Evolutionary conservation across 805 yeast genomes (phyloP).

Genomic region (Cyberlindnera saturnus): DNA sequence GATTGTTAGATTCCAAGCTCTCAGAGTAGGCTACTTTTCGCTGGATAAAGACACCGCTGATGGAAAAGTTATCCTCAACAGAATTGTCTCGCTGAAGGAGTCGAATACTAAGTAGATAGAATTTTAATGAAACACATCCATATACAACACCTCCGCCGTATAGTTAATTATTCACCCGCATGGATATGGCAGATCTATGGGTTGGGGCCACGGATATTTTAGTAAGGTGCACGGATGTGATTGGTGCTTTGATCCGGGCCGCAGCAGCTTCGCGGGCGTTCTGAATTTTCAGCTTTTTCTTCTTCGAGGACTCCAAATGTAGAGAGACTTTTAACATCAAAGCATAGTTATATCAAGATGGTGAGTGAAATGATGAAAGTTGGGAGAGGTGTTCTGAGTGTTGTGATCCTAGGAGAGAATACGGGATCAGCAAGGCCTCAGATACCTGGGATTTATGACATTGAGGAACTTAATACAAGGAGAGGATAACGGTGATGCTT

Average conservation of each 20-base stretch:
- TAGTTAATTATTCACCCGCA: too few relatives aligned
- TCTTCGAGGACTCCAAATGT: slow-evolving; percentile 5
- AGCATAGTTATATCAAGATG: slow-evolving; percentile 17
- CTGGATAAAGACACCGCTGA: slow-evolving; percentile 70
- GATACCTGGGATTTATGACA: too few relatives aligned
- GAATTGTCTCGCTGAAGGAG: slow-evolving; percentile 91
- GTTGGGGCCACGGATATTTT: background rate
- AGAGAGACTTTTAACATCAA: slow-evolving; percentile 3
- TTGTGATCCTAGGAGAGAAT: too few relatives aligned
- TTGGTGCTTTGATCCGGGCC: background rate
- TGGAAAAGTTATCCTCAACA: slow-evolving; percentile 66
- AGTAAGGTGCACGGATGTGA: slow-evolving; percentile 1
- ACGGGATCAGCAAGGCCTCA: too few relatives aligned
- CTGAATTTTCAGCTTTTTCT: slow-evolving; percentile 22
- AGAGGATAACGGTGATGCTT: too few relatives aligned
- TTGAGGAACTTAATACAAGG: too few relatives aligned
- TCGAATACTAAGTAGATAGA: slow-evolving; percentile 21
- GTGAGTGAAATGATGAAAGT: slow-evolving; percentile 11
- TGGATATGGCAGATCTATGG: slow-evolving; percentile 28
- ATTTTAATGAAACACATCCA: too few relatives aligned
- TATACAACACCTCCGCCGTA: too few relatives aligned
- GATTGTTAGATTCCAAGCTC: slow-evolving; percentile 94
- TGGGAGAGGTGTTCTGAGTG: too few relatives aligned
- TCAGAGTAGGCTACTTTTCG: slow-evolving; percentile 94
- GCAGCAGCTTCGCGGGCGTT: slow-evolving; percentile 3